Evolutionary conservation across 176 grass and related monocot genomes (phyloP), one percentile per base, ranked within the genome.

Genomic region (Musa schizocarpa): DNA sequence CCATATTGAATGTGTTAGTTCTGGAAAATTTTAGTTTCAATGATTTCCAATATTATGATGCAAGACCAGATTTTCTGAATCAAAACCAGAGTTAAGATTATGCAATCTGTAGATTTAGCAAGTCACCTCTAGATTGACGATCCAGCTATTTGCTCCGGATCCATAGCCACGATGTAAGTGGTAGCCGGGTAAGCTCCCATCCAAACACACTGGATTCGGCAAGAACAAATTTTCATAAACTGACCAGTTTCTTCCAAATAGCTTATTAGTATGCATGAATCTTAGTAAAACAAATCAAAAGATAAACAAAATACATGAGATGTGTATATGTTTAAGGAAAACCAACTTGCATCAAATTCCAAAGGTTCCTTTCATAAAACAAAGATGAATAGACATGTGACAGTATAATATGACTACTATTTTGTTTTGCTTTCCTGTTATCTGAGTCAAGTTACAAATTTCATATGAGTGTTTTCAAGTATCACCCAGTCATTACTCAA

Each of bases 111-210:
- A 61, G 73, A 80, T 54, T 53, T 64, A 68, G 54, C 21, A 48
- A 26, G 74, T 86, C 63, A 93, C 94, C 90, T 98, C 94, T 22
- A 98, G 55, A 49, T 90, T 83, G 71, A 98, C 81, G 66, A 98
- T 76, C 94, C 94, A 98, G 76, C 62, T 93, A 72, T 87, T 98
- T 77, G 88, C 76, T 50, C 94, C 94, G 55, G 94, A 93, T 74
- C 94, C 94, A 78, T 83, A 93, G 59, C 94, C 94, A 54, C 77
- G 65, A 64, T 98, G 94, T 72, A 98, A 84, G 76, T 98, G 90
- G 78, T 98, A 98, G 73, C 84, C 94, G 0, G 94, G 94, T 82
- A 89, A 79, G 48, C 88, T 98, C 75, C 94, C 94, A 87, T 98
- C 94, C 82, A 93, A 71, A 78, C 94, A 98, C 75, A 98, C 94